These are phyloP conservation scores for Aspergillus bombycis DNA, from an alignment of 2,329 filamentous ascomycete genomes.

Conservation along the genomic window DNA sequence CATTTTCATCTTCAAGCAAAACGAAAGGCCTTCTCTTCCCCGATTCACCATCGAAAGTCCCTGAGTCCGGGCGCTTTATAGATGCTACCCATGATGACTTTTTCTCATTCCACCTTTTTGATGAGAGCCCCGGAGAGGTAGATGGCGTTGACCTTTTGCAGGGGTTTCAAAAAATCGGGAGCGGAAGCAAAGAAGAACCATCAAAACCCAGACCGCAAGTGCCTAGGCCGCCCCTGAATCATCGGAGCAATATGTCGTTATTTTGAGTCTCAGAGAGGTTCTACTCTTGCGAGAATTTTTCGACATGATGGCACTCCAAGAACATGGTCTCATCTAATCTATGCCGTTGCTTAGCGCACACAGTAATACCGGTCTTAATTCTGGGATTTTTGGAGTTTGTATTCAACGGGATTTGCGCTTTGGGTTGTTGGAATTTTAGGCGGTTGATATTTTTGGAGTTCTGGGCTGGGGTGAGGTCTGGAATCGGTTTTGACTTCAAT, in stretches of 20 bases:
- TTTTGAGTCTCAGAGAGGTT: conserved; percentile 27
- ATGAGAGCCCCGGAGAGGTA: conserved; percentile 47
- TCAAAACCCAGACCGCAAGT: conserved; percentile 33
- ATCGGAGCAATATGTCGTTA: conserved; percentile 37
- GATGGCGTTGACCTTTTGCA: conserved; percentile 51
- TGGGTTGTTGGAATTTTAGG: conserved; percentile 13
- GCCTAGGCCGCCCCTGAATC: conserved; percentile 35
- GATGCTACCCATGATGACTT: conserved; percentile 48
- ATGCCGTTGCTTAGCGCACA: background rate
- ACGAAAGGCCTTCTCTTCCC: conserved; percentile 38
- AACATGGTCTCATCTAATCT: background rate
- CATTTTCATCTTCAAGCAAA: conserved; percentile 40
- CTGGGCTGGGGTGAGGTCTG: conserved; percentile 25
- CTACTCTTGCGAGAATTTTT: no score
- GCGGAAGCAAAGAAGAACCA: conserved; percentile 37
- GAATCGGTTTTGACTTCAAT: conserved; percentile 30
- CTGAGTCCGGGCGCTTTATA: conserved; percentile 35
- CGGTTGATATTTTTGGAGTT: conserved; percentile 32
- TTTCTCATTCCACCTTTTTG: conserved; percentile 53
- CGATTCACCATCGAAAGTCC: conserved; percentile 45
- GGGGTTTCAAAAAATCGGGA: conserved; percentile 53
- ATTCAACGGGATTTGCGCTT: background rate
- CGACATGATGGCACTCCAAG: background rate
- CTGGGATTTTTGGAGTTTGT: conserved; percentile 6
- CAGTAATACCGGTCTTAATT: background rate